These are phyloP conservation scores for Nidula microcarpa DNA, from an alignment of 768 basidiomycete species.

Conservation along the genomic window DNA sequence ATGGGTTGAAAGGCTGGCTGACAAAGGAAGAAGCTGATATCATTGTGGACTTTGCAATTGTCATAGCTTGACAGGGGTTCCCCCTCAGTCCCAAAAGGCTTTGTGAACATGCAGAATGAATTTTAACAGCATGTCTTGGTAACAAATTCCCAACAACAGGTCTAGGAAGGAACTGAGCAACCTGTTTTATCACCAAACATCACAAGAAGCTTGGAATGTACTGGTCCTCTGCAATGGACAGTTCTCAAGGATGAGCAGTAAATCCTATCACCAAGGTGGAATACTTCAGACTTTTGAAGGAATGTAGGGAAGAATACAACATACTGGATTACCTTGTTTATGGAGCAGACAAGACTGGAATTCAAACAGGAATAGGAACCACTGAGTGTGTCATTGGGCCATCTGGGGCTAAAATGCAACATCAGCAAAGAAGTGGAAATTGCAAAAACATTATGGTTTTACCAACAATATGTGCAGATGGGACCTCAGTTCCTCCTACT, in stretches of 20 bases:
- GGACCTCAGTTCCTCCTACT: conserved; percentile 27
- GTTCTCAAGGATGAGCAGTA: conserved; percentile 25
- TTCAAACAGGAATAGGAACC: conserved; percentile 14
- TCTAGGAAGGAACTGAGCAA: conserved; percentile 34
- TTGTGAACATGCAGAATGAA: conserved; percentile 27
- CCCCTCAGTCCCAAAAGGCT: conserved; percentile 26
- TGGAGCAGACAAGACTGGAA: conserved; percentile 27
- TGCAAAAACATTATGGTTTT: conserved; percentile 32
- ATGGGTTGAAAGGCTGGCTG: conserved; percentile 23
- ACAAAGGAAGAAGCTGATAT: conserved; percentile 20
- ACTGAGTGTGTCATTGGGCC: conserved; percentile 25
- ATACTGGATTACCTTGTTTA: conserved; percentile 21
- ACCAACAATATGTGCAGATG: conserved; percentile 34
- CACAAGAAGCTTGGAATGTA: conserved; percentile 18
- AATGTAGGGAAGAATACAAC: conserved; percentile 15
- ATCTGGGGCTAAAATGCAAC: conserved; percentile 14
- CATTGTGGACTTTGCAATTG: conserved; percentile 21
- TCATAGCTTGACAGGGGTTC: conserved; percentile 26
- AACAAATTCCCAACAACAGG: conserved; percentile 21
- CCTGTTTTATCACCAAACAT: conserved; percentile 23
- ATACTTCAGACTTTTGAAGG: conserved; percentile 28
- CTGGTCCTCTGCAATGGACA: conserved; percentile 28
- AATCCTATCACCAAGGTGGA: conserved; percentile 29
- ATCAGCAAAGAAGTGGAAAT: conserved; percentile 22
- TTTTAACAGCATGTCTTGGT: conserved; percentile 20